Conservation (phyloP, 345 rosid species). For the Brassica cretica region DNA sequence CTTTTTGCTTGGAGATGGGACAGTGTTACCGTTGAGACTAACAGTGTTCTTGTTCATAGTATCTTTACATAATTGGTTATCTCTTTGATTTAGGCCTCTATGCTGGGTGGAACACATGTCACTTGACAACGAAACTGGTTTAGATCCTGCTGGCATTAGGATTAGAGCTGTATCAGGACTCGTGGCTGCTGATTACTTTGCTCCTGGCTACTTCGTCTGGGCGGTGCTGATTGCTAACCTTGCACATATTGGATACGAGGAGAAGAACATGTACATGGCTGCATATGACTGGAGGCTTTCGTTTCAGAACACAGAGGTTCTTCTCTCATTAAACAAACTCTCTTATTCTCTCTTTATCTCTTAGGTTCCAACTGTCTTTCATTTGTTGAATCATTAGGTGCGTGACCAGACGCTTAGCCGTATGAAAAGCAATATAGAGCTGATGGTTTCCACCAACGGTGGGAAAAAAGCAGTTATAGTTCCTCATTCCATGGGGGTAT, state of each 20-base stretch:
- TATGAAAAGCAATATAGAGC: conserved; percentile 76
- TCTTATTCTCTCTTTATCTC: conserved; percentile 2
- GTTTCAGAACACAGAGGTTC: conserved; percentile 93
- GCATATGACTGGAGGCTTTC: conserved; percentile 96
- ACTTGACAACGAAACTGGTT: conserved; percentile 89
- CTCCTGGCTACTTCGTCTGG: conserved; percentile 96
- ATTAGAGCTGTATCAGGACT: conserved; percentile 87
- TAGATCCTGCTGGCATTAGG: conserved; percentile 85
- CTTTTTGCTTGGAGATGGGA: conserved; percentile 6
- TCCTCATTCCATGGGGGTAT: conserved; percentile 98
- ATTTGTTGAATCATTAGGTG: conserved; percentile 52
- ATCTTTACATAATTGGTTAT: neutral
- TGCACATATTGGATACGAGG: conserved; percentile 94
- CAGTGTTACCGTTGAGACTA: neutral
- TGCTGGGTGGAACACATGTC: conserved; percentile 99
- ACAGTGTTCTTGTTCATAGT: neutral
- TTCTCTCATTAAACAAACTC: neutral
- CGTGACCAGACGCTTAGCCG: conserved; percentile 87
- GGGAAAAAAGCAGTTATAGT: conserved; percentile 82
- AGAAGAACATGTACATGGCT: conserved; percentile 96
- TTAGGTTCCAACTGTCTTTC: conserved; percentile 18
- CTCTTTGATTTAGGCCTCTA: conserved; percentile 58
- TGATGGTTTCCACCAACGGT: conserved; percentile 80
- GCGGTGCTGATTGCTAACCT: conserved; percentile 94
- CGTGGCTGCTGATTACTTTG: conserved; percentile 97